phyloP scores from a whole-genome alignment of 768 basidiomycete genomes.

The Dictyophora rubrovolvata region DNA sequence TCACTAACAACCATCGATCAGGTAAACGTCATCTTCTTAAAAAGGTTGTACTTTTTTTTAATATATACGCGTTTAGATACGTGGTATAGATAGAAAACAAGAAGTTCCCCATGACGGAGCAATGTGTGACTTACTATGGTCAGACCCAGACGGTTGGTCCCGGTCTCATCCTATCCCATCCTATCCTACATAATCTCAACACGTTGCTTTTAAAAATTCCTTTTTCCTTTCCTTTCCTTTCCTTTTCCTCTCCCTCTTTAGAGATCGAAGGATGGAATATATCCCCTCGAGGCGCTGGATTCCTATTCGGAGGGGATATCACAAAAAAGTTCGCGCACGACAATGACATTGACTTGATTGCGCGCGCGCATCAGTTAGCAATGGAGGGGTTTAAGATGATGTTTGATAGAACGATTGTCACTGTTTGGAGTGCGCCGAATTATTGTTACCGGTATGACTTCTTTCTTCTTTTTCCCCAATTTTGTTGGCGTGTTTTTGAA shows the following conservation, averaged over 20 bases:
- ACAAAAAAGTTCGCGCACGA: constrained; percentile 83
- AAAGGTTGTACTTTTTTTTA: background rate
- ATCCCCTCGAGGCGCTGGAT: constrained; percentile 96
- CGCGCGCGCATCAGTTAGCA: constrained; percentile 92
- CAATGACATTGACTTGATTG: constrained; percentile 91
- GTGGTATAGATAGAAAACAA: constrained; percentile 89
- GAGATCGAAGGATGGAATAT: constrained; percentile 94
- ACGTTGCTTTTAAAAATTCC: background rate
- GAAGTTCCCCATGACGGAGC: constrained; percentile 98
- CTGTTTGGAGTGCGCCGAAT: constrained; percentile 97
- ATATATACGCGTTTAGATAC: constrained; percentile 44
- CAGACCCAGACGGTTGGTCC: constrained; percentile 85
- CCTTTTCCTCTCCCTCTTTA: constrained; percentile 16
- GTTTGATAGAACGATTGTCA: constrained; percentile 92
- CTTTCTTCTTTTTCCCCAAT: constrained; percentile 2
- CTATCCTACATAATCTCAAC: background rate
- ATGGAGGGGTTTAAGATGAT: constrained; percentile 98
- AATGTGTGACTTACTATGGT: constrained; percentile 99
- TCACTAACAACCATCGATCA: constrained; percentile 81
- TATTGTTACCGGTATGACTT: constrained; percentile 85
- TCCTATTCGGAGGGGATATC: constrained; percentile 87
- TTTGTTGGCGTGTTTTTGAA: background rate
- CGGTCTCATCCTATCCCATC: constrained; percentile 4
- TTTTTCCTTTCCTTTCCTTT: background rate
- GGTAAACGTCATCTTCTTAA: constrained; percentile 34